These are phyloP conservation scores for Colletotrichum chrysophilum DNA, from an alignment of 2,329 filamentous ascomycete species.

Conservation along the genomic window DNA sequence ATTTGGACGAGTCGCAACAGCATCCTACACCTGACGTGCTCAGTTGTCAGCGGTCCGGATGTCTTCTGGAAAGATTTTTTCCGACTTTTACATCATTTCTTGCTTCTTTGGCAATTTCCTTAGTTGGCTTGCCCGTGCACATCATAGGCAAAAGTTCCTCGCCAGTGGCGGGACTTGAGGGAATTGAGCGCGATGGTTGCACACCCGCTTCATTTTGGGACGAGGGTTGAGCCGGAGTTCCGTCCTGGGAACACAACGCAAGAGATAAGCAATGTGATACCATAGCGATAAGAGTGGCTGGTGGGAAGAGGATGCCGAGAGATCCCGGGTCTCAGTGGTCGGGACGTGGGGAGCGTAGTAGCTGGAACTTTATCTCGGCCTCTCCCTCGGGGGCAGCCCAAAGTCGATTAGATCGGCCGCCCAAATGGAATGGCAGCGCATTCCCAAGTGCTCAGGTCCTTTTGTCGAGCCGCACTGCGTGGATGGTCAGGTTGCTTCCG, in stretches of 20 bases:
- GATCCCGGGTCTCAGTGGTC: neutral
- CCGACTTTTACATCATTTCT: neutral
- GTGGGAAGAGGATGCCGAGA: neutral
- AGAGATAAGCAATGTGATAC: neutral
- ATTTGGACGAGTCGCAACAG: neutral
- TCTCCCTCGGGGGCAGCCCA: neutral
- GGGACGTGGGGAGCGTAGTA: neutral
- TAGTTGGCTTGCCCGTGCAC: neutral
- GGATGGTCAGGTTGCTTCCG: neutral
- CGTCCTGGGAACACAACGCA: neutral
- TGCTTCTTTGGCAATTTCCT: neutral
- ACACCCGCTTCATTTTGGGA: neutral
- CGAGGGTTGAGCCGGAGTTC: neutral
- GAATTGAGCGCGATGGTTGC: neutral
- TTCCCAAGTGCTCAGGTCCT: neutral
- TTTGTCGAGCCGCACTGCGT: neutral
- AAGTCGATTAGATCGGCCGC: neutral
- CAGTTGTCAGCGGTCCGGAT: neutral
- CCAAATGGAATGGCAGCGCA: neutral
- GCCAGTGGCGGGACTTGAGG: neutral
- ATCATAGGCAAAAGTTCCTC: neutral
- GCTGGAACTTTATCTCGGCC: neutral
- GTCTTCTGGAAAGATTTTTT: neutral
- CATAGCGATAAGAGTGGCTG: neutral
- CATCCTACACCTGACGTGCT: constrained; percentile 17